A percentile compares a stretch with the other conserved stretches of the same genome.
phyloP scores from a whole-genome alignment of 2,329 filamentous ascomycete genomes.

The Epichloe sp. region DNA sequence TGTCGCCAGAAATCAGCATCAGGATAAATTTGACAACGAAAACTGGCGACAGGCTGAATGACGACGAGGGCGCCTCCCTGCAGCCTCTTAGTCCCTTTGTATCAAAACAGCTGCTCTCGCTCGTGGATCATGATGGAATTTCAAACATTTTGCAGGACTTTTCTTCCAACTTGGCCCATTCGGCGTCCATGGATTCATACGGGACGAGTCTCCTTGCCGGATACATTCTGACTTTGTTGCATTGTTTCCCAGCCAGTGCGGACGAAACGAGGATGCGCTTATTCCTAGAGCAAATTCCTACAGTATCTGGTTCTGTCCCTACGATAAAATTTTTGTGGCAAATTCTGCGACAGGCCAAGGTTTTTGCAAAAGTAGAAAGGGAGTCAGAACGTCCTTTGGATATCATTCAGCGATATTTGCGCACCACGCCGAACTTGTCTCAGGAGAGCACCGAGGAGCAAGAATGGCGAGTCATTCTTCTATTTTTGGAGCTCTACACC shows the following conservation, averaged over 20 bases:
- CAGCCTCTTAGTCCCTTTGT: slow-evolving; percentile 41
- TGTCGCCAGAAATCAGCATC: slow-evolving; percentile 37
- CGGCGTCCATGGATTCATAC: slow-evolving; percentile 18
- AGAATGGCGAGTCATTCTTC: slow-evolving; percentile 79
- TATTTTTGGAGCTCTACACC: slow-evolving; percentile 89
- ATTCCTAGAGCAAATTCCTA: slow-evolving; percentile 43
- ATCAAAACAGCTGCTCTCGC: slow-evolving; percentile 49
- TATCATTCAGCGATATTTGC: slow-evolving; percentile 20
- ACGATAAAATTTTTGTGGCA: slow-evolving; percentile 66
- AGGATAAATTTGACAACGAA: background rate
- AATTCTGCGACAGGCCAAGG: slow-evolving; percentile 31
- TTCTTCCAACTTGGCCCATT: slow-evolving; percentile 17
- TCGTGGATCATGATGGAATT: slow-evolving; percentile 67
- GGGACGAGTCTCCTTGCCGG: slow-evolving; percentile 59
- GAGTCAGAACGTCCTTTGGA: slow-evolving; percentile 17
- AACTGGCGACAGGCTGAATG: slow-evolving; percentile 8
- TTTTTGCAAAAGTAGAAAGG: slow-evolving; percentile 21
- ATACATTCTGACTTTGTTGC: slow-evolving; percentile 73
- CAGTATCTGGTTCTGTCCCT: slow-evolving; percentile 41
- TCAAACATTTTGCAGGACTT: slow-evolving; percentile 29
- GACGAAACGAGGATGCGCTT: slow-evolving; percentile 94
- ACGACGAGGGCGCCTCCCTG: background rate
- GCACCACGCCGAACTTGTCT: slow-evolving; percentile 14
- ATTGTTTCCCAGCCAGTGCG: slow-evolving; percentile 67
- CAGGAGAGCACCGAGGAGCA: slow-evolving; percentile 18